These are phyloP conservation scores for Cryptococcus sp. DNA, from an alignment of 1,284 basidiomycete genomes.

Conservation along the genomic window DNA sequence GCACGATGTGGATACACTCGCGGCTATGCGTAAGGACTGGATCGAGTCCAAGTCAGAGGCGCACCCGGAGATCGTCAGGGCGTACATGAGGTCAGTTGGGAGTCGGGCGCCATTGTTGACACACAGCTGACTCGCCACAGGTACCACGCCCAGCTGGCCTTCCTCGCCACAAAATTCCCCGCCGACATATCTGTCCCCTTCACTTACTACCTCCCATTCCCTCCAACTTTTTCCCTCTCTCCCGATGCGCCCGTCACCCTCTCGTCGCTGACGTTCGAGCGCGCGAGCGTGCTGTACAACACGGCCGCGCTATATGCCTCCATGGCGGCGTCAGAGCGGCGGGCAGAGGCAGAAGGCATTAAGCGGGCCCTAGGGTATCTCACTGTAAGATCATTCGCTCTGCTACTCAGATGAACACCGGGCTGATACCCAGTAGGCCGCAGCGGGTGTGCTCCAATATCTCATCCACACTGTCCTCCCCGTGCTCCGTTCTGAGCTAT, in stretches of 20 bases:
- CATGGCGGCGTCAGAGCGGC: conserved; percentile 54
- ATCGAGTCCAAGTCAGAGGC: conserved; percentile 59
- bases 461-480: conserved; percentile 61
- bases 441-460: conserved; percentile 71
- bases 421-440: conserved; percentile 55
- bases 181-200: conserved; percentile 70
- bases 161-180: conserved; percentile 69
- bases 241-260: conserved; percentile 61
- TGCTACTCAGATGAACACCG: neutral
- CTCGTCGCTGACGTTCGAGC: conserved; percentile 73
- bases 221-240: conserved; percentile 49
- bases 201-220: conserved; percentile 70
- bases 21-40: conserved; percentile 63
- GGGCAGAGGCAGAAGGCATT: conserved; percentile 70
- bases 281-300: conserved; percentile 74
- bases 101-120: neutral
- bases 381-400: conserved; percentile 56
- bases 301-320: conserved; percentile 71
- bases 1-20: conserved; percentile 71
- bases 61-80: conserved; percentile 47
- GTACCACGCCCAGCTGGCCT: conserved; percentile 83
- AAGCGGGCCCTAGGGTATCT: conserved; percentile 65
- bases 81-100: conserved; percentile 52
- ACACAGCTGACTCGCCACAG: conserved; percentile 50
- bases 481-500: conserved; percentile 56